phyloP scores from a whole-genome alignment of 2,329 filamentous ascomycete species.

The Fusarium palustre region DNA sequence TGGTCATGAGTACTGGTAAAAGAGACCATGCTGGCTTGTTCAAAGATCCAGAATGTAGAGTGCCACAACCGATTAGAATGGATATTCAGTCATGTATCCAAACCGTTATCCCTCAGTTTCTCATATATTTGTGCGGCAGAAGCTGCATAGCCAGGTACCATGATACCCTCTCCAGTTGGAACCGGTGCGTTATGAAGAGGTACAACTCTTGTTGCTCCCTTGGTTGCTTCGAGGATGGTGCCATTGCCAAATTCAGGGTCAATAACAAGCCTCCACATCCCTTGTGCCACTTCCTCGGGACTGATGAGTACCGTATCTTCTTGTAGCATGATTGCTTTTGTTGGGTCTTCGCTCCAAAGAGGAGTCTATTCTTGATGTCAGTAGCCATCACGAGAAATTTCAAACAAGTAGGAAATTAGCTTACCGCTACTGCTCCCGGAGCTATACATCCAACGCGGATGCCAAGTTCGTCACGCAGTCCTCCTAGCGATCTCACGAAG shows the following conservation, averaged over 20 bases:
- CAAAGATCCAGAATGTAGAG: background rate
- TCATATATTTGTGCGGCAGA: conserved; percentile 41
- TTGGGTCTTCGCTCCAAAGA: conserved; percentile 50
- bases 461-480: conserved; percentile 47
- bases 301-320: conserved; percentile 47
- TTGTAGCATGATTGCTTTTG: conserved; percentile 46
- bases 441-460: conserved; percentile 46
- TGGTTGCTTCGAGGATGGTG: conserved; percentile 51
- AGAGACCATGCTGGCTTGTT: background rate
- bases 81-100: conserved; percentile 38
- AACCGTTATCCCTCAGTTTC: conserved; percentile 38
- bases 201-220: conserved; percentile 45
- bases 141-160: conserved; percentile 44
- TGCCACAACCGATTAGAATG: background rate
- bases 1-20: background rate
- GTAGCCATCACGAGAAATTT: background rate
- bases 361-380: conserved; percentile 45
- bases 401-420: background rate
- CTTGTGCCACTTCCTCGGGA: conserved; percentile 49
- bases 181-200: conserved; percentile 46
- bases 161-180: conserved; percentile 39
- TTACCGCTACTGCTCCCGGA: conserved; percentile 50
- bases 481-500: conserved; percentile 50
- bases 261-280: conserved; percentile 48
- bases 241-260: conserved; percentile 47